Evolutionary conservation across 176 grass and related monocot species (phyloP).

Genomic region (Eragrostis curvula): DNA sequence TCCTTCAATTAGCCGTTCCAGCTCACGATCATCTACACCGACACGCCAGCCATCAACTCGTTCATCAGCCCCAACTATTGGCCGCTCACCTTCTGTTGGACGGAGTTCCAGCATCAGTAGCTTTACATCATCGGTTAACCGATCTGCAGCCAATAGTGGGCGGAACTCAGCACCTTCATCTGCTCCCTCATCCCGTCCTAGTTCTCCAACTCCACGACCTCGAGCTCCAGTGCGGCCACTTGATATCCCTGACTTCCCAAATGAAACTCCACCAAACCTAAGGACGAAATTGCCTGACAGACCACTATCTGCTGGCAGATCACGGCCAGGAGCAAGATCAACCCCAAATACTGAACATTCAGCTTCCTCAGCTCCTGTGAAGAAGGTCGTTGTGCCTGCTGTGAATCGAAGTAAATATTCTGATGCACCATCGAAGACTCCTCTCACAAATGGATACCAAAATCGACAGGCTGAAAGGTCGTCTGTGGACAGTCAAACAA

Average conservation of each 20-base stretch:
- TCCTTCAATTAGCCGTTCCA: conserved; percentile 66
- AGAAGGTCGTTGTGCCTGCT: conserved; percentile 67
- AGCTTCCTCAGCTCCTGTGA: conserved; percentile 47
- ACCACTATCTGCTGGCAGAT: conserved; percentile 80
- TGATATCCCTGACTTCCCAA: conserved; percentile 96
- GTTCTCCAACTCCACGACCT: conserved; percentile 70
- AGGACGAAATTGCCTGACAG: conserved; percentile 95
- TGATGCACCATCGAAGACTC: conserved; percentile 66
- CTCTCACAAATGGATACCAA: conserved; percentile 69
- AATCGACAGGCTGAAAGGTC: conserved; percentile 54
- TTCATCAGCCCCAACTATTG: conserved; percentile 50
- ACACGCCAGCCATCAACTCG: conserved; percentile 60
- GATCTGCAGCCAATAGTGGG: conserved; percentile 53
- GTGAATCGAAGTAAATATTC: conserved; percentile 76
- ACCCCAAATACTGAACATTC: conserved; percentile 56
- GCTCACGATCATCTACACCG: conserved; percentile 82
- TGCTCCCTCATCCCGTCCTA: conserved; percentile 76
- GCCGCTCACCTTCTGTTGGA: conserved; percentile 75
- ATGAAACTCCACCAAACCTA: conserved; percentile 82
- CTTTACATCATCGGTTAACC: conserved; percentile 52
- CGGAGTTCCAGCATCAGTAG: conserved; percentile 46
- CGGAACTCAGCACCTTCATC: conserved; percentile 79
- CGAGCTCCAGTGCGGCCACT: conserved; percentile 77
- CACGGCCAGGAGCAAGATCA: conserved; percentile 69
- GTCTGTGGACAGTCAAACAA: conserved; percentile 59